Evolutionary conservation across 164 flowering plant species (phyloP).

Genomic region (Platanus orientalis): DNA sequence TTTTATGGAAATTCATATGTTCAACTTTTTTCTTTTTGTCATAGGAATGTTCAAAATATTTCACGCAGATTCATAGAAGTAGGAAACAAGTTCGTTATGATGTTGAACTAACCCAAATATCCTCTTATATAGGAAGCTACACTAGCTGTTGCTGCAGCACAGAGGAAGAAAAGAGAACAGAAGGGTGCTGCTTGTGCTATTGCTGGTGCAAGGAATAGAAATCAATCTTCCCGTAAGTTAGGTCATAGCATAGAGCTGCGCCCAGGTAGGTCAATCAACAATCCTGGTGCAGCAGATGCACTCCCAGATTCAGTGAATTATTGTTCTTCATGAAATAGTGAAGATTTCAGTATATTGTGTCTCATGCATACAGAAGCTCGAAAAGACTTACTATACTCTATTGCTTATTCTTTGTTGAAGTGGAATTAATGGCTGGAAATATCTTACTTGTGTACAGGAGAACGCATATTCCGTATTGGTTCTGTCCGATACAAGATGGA

Average conservation of each 20-base stretch:
- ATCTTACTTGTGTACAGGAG: conserved; percentile 47
- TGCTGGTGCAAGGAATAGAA: conserved; percentile 30
- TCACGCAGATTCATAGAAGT: not conserved
- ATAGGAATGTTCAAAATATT: not conserved
- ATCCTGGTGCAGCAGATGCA: conserved; percentile 31
- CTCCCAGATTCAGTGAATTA: not conserved
- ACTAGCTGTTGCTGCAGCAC: conserved; percentile 70
- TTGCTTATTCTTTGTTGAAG: not conserved
- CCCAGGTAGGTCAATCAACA: conserved; percentile 36
- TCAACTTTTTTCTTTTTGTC: not conserved
- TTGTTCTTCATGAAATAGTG: not conserved
- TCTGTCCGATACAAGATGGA: conserved; percentile 83
- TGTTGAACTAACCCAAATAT: conserved; percentile 3
- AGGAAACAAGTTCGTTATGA: not conserved
- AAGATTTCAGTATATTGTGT: not conserved
- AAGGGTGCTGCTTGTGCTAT: conserved; percentile 25
- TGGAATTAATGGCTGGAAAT: not conserved
- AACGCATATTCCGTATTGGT: conserved; percentile 76
- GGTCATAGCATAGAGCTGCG: conserved; percentile 29
- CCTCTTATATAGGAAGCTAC: conserved; percentile 63
- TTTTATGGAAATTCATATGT: not conserved
- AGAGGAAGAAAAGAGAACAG: conserved; percentile 59
- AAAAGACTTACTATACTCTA: not conserved
- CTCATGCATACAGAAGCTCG: not conserved
- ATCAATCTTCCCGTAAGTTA: conserved; percentile 49